These are phyloP conservation scores for Vigna hirtella DNA, from an alignment of 306 rosid species.

Conservation along the genomic window DNA sequence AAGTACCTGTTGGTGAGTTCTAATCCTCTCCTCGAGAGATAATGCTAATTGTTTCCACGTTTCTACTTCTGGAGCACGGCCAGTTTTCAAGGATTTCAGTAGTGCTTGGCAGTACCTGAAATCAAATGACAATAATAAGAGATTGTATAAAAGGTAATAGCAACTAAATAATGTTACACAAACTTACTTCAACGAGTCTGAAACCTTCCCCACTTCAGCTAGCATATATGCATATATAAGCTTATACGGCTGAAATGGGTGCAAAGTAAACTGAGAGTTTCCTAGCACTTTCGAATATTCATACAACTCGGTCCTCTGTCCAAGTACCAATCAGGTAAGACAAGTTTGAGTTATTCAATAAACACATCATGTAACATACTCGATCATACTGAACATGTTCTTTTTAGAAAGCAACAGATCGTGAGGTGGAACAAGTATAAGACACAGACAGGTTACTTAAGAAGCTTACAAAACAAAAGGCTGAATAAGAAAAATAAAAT, in stretches of 20 bases:
- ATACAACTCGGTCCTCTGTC: constrained; percentile 91
- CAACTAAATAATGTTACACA: constrained; percentile 34
- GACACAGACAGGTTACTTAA: not conserved
- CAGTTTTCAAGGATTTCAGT: constrained; percentile 79
- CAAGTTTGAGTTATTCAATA: constrained; percentile 26
- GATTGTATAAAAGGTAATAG: constrained; percentile 21
- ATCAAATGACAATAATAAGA: constrained; percentile 38
- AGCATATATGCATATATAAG: constrained; percentile 91
- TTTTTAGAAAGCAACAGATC: not conserved
- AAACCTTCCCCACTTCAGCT: constrained; percentile 92
- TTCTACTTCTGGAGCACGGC: constrained; percentile 89
- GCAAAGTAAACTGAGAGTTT: constrained; percentile 89
- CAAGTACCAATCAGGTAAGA: constrained; percentile 45
- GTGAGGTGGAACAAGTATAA: constrained; percentile 7
- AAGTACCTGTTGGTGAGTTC: constrained; percentile 84
- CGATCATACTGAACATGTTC: constrained; percentile 6
- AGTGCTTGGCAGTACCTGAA: constrained; percentile 90
- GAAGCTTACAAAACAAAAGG: not conserved
- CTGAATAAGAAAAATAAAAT: not conserved
- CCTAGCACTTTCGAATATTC: constrained; percentile 95
- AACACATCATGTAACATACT: constrained; percentile 7
- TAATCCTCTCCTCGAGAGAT: constrained; percentile 94
- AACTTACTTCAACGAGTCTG: constrained; percentile 92
- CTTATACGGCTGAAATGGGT: constrained; percentile 92
- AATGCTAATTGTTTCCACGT: constrained; percentile 75